Conservation (phyloP, 108 stramenopile genomes). For the Parietichytrium sp. region DNA sequence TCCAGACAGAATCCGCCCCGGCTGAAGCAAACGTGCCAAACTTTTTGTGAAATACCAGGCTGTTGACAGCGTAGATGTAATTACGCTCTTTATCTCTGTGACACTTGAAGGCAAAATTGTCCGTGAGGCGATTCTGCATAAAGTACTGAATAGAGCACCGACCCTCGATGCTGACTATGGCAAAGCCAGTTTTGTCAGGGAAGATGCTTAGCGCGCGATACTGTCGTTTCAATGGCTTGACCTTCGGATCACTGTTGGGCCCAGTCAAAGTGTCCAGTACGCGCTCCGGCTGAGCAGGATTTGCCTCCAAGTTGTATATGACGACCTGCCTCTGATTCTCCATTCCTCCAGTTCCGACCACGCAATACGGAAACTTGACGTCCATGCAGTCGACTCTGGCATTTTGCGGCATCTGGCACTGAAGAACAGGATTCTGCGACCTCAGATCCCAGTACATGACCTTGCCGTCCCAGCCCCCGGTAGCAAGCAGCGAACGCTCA, state of each 20-base stretch:
- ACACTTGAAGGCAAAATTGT: constrained; percentile 62
- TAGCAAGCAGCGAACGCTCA: constrained; percentile 69
- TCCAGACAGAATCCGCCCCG: constrained; percentile 56
- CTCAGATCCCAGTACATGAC: constrained; percentile 87
- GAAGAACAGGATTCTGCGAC: constrained; percentile 70
- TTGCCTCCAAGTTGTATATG: constrained; percentile 69
- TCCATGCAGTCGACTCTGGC: constrained; percentile 83
- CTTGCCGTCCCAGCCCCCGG: constrained; percentile 71
- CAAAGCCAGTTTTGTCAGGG: constrained; percentile 49
- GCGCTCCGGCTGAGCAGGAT: constrained; percentile 64
- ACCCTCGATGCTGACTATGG: constrained; percentile 59
- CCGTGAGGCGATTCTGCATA: constrained; percentile 38
- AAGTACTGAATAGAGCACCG: constrained; percentile 65
- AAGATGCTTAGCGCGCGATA: constrained; percentile 78
- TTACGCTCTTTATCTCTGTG: constrained; percentile 52
- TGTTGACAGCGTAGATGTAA: constrained; percentile 58
- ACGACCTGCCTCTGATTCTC: constrained; percentile 64
- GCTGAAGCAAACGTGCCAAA: constrained; percentile 61
- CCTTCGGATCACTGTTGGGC: neutral
- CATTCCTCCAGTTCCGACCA: constrained; percentile 72
- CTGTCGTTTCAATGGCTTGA: constrained; percentile 77
- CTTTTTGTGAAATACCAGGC: constrained; percentile 54
- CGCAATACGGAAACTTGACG: constrained; percentile 71
- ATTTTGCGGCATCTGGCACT: constrained; percentile 71
- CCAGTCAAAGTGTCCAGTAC: constrained; percentile 63